Evolutionary conservation across 108 stramenopile species (phyloP), one percentile per base, ranked within the genome.

Genomic region (Skeletonema costatum): DNA sequence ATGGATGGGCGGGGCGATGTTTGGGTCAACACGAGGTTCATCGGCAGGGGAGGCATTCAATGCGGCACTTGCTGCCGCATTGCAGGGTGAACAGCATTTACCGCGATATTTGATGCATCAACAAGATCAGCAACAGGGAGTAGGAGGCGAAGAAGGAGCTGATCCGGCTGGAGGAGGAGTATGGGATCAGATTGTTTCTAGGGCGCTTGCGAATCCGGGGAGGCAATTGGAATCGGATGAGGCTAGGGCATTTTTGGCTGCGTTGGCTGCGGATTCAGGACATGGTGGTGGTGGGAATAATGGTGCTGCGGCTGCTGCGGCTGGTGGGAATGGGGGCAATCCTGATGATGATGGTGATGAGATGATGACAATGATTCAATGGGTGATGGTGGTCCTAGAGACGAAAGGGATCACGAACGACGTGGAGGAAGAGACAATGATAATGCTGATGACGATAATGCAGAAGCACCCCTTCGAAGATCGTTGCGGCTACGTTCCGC

Each of bases 321-420:
- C 17, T 41, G 70, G 32, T 53, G 66, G 74, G 14, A 66, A 65
- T 29, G 68, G 73, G 44, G 56, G 75, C 14, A 76, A 77, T 66
- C 68, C 58, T 36, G 82, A 58, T 12, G n/a, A n/a, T n/a, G 78
- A 44, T 12, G 64, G 53, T 16, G 48, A 51, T 25, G n/a, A n/a
- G n/a, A n/a, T n/a, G 78, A 36, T 31, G 44, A 56, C 30, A 46
- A 61, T 51, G 69, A 46, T 60, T 75, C 48, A 29, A 48, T 25
- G 42, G 66, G 38, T 17, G 75, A 32, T 35, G 73, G 31, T 39
- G 66, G 16, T 31, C 56, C n/a, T 32, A 35, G 17, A 4, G 25
- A 72, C 35, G 70, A 62, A 17, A 51, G 71, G 39, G 83, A 83
- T 44, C 69, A 77, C 2, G 70, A 76, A 6, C 77, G 75, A 21